These are phyloP conservation scores for Irpex sp. DNA, from an alignment of 1,284 basidiomycete species.

Conservation along the genomic window DNA sequence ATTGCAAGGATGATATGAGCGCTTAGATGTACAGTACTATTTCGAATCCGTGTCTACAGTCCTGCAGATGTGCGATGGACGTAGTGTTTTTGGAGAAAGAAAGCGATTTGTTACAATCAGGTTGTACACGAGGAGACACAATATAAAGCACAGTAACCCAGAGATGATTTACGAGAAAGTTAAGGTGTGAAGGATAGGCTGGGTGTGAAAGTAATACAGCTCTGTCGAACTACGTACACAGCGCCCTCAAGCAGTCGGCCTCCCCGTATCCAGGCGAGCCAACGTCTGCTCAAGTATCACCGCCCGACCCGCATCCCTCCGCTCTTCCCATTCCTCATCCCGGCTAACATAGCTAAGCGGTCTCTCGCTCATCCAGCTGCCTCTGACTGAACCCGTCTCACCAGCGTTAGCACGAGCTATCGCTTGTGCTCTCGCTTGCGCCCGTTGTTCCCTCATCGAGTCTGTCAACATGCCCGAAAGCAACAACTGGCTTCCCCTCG, in stretches of 20 bases:
- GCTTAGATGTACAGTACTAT: no score
- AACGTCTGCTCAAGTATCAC: conserved; percentile 53
- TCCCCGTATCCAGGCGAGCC: conserved; percentile 18
- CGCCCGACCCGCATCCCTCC: conserved; percentile 50
- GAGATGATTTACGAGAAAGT: neutral
- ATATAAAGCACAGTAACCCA: neutral
- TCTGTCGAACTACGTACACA: neutral
- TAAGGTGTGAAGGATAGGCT: neutral
- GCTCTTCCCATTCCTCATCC: conserved; percentile 56
- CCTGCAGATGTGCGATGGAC: no score
- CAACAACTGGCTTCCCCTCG: conserved; percentile 62
- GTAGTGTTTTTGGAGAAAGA: no score
- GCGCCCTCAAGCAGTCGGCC: neutral
- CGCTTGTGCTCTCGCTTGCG: conserved; percentile 14
- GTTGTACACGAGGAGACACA: neutral
- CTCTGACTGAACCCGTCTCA: conserved; percentile 13
- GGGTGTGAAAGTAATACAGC: neutral
- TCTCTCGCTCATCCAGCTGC: conserved; percentile 32
- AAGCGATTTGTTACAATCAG: neutral
- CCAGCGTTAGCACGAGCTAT: conserved; percentile 8
- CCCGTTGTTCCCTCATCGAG: conserved; percentile 40
- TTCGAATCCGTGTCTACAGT: no score
- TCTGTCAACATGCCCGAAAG: conserved; percentile 50
- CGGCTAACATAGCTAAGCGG: conserved; percentile 51
- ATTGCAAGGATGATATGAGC: no score